Conservation (phyloP, 352 stramenopile genomes). For the Phytophthora sp. region DNA sequence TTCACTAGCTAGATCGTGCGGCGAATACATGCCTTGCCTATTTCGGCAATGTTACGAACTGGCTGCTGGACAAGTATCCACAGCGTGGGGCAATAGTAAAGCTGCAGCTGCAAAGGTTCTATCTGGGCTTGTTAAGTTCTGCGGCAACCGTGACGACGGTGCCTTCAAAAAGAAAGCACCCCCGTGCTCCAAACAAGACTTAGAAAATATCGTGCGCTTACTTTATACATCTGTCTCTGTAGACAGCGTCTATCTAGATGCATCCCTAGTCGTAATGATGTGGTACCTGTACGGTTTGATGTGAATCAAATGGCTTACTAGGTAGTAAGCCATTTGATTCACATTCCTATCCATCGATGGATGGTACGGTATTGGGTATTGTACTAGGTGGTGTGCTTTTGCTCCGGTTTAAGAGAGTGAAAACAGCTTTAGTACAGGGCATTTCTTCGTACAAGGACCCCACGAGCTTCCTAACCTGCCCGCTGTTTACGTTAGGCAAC, state of each 20-base stretch:
- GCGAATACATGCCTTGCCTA: no score
- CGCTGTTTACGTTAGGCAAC: neutral
- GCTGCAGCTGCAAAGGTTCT: no score
- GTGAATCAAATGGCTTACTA: neutral
- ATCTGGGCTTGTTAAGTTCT: neutral
- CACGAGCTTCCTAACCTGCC: neutral
- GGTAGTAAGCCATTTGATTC: neutral
- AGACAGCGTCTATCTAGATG: neutral
- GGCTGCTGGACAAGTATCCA: no score
- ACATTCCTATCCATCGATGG: neutral
- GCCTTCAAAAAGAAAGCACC: conserved; percentile 1
- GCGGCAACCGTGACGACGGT: neutral
- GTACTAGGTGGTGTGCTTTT: neutral
- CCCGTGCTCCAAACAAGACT: conserved; percentile 1
- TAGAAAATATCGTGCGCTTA: neutral
- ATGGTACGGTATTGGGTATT: neutral
- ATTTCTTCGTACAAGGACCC: neutral
- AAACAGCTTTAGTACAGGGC: neutral
- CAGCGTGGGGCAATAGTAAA: no score
- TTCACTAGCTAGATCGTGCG: neutral
- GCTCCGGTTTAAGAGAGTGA: neutral
- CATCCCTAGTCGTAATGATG: neutral
- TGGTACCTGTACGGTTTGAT: neutral
- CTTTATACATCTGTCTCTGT: neutral
- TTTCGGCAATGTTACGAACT: no score